A percentile compares a stretch with the other conserved stretches of the same genome.
Evolutionary conservation across 2,329 filamentous ascomycete genomes (phyloP).

Genomic region (Graphiopsis chlorocephala): DNA sequence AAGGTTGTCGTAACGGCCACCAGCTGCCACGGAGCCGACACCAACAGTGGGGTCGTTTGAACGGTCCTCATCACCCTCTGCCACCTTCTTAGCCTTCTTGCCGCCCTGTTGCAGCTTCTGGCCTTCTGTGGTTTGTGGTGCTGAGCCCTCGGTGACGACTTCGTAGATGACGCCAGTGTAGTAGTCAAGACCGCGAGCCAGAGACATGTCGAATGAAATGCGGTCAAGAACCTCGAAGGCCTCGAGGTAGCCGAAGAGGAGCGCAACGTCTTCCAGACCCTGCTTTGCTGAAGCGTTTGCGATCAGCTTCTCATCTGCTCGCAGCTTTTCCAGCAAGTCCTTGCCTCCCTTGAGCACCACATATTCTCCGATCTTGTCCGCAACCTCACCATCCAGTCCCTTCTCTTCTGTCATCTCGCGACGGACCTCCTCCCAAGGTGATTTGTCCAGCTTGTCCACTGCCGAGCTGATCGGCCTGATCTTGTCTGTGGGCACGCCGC

Average conservation of each 20-base stretch:
- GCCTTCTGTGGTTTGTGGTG: constrained; percentile 48
- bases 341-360: constrained; percentile 73
- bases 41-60: constrained; percentile 77
- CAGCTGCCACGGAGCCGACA: constrained; percentile 84
- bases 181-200: constrained; percentile 89
- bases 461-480: constrained; percentile 86
- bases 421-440: constrained; percentile 81
- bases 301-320: constrained; percentile 64
- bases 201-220: constrained; percentile 83
- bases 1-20: constrained; percentile 87
- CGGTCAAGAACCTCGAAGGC: constrained; percentile 69
- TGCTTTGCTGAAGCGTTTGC: constrained; percentile 73
- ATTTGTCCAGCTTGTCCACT: constrained; percentile 93
- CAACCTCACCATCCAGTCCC: constrained; percentile 70
- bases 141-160: constrained; percentile 77
- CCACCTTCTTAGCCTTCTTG: constrained; percentile 51
- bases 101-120: constrained; percentile 38
- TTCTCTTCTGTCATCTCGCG: constrained; percentile 94
- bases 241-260: constrained; percentile 79
- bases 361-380: constrained; percentile 83
- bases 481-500: constrained; percentile 82
- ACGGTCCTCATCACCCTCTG: constrained; percentile 59
- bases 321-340: constrained; percentile 70
- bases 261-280: constrained; percentile 75
- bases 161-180: constrained; percentile 91